A percentile compares a stretch with the other conserved stretches of the same genome.
phyloP scores from a whole-genome alignment of 345 rosid species.

The Conringia planisiliqua region DNA sequence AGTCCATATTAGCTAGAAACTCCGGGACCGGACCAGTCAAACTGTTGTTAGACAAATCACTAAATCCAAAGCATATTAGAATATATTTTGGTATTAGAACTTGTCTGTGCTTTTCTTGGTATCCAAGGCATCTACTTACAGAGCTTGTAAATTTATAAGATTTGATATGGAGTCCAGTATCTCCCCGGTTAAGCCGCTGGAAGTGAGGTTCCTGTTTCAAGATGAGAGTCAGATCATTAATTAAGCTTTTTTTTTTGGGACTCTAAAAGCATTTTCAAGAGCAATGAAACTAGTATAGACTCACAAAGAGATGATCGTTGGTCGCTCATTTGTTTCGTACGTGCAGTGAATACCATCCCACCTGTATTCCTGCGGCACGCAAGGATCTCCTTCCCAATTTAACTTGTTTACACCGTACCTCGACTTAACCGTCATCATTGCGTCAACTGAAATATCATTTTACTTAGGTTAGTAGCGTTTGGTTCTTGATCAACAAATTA shows the following conservation, averaged over 20 bases:
- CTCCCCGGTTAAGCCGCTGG: constrained; percentile 36
- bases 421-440: constrained; percentile 40
- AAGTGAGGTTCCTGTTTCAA: constrained; percentile 26
- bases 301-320: constrained; percentile 45
- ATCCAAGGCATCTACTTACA: constrained; percentile 29
- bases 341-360: constrained; percentile 50
- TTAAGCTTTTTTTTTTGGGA: background rate
- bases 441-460: no score
- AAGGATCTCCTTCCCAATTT: constrained; percentile 59
- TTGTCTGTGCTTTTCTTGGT: no score
- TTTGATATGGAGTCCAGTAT: constrained; percentile 28
- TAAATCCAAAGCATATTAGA: no score
- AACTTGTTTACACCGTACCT: constrained; percentile 33
- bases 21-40: background rate
- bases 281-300: constrained; percentile 17
- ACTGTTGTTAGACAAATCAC: background rate
- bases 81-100: no score
- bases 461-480: no score
- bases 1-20: background rate
- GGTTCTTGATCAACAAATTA: constrained; percentile 5
- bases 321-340: constrained; percentile 22
- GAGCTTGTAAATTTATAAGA: constrained; percentile 30
- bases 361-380: constrained; percentile 25
- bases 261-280: background rate
- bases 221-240: no score